These are phyloP conservation scores for Penicillium coffeae DNA, from an alignment of 495 filamentous ascomycete species.

Conservation along the genomic window DNA sequence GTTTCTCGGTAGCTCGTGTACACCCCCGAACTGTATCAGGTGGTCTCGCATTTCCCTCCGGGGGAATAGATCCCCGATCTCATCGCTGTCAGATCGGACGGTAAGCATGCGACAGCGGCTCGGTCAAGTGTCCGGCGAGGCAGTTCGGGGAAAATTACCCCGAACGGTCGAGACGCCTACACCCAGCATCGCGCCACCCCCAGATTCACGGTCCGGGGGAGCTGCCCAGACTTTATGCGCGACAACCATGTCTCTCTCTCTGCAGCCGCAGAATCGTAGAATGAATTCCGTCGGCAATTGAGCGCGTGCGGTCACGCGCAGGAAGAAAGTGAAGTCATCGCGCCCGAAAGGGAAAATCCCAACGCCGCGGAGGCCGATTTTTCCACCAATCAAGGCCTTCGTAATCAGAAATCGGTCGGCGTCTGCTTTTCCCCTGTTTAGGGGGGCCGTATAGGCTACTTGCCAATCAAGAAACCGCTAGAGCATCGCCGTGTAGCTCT, in stretches of 20 bases:
- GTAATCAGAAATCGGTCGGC: conserved; percentile 12
- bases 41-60: background rate
- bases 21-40: no score
- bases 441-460: background rate
- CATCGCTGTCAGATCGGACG: background rate
- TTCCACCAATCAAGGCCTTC: conserved; percentile 17
- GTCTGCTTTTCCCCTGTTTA: conserved; percentile 9
- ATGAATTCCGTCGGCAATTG: conserved; percentile 24
- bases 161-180: background rate
- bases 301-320: background rate
- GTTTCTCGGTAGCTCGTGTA: no score
- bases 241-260: background rate
- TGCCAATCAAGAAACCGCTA: background rate
- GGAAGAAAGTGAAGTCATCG: conserved; percentile 17
- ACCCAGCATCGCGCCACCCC: background rate
- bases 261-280: background rate
- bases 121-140: background rate
- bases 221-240: background rate
- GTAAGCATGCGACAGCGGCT: background rate
- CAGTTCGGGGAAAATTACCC: background rate
- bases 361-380: conserved; percentile 13
- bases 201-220: background rate
- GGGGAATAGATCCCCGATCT: background rate
- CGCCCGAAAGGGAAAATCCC: conserved; percentile 5
- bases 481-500: background rate